These are phyloP conservation scores for Alliaria petiolata DNA, from an alignment of 345 rosid genomes.

Conservation along the genomic window DNA sequence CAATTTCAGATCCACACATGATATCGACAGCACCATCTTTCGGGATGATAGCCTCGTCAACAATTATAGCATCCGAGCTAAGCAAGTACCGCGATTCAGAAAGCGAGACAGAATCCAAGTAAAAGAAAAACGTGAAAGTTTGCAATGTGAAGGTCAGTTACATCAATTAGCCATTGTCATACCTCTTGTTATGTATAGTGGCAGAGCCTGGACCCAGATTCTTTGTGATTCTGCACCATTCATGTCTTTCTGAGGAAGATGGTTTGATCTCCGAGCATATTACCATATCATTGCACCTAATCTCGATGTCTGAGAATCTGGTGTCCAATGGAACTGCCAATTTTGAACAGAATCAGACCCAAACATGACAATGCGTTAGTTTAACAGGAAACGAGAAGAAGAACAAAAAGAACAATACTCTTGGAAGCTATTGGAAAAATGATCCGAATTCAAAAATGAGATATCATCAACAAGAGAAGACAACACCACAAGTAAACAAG, in stretches of 20 bases:
- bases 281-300: conserved; percentile 51
- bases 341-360: not conserved
- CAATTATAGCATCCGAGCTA: conserved; percentile 61
- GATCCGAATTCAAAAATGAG: not conserved
- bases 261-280: conserved; percentile 51
- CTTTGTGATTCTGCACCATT: conserved; percentile 83
- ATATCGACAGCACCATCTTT: conserved; percentile 47
- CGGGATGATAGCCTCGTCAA: conserved; percentile 47
- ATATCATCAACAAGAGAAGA: not conserved
- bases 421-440: too few species aligned
- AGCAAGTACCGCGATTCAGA: conserved; percentile 5
- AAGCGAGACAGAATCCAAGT: not conserved
- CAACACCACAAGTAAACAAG: not conserved
- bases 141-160: not conserved
- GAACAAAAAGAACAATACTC: not conserved
- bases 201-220: conserved; percentile 55
- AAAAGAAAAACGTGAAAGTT: not conserved
- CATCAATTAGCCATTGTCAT: not conserved
- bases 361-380: not conserved
- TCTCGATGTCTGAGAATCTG: conserved; percentile 58
- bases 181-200: conserved; percentile 68
- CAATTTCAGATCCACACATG: conserved; percentile 62
- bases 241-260: conserved; percentile 47
- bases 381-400: not conserved
- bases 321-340: conserved; percentile 68